These are phyloP conservation scores for Melastoma malabathricum DNA, from an alignment of 345 rosid genomes.

Conservation along the genomic window DNA sequence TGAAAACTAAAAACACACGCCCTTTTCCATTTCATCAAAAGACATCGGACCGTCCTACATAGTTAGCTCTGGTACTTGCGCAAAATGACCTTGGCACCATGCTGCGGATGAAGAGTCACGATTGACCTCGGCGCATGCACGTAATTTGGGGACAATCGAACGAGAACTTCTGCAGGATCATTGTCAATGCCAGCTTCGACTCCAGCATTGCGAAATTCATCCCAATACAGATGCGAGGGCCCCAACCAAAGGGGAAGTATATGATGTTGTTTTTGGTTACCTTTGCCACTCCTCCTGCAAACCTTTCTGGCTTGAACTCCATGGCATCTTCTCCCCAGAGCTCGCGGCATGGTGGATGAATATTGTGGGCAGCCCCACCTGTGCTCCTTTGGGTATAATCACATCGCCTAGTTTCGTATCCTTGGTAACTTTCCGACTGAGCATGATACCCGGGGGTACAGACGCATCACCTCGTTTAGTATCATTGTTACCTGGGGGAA, in stretches of 20 bases:
- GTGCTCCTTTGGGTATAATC: constrained; percentile 5
- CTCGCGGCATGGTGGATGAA: constrained; percentile 29
- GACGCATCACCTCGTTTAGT: constrained; percentile 9
- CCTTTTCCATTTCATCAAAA: no score
- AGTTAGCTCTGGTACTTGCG: constrained; percentile 1
- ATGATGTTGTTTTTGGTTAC: constrained; percentile 40
- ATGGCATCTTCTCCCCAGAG: constrained; percentile 46
- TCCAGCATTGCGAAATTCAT: constrained; percentile 50
- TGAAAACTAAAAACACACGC: no score
- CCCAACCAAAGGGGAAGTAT: constrained; percentile 42
- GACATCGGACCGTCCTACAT: background rate
- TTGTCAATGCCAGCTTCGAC: constrained; percentile 28
- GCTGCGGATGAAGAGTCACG: constrained; percentile 8
- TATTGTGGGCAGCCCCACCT: constrained; percentile 12
- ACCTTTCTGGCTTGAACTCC: constrained; percentile 55
- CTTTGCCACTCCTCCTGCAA: constrained; percentile 35
- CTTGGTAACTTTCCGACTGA: background rate
- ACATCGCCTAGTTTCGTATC: constrained; percentile 5
- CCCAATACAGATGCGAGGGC: constrained; percentile 50
- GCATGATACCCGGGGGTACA: background rate
- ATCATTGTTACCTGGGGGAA: constrained; percentile 11
- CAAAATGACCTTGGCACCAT: constrained; percentile 6
- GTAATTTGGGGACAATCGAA: constrained; percentile 8
- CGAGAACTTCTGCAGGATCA: constrained; percentile 7
- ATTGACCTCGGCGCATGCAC: constrained; percentile 3